Conservation (phyloP, 495 filamentous ascomycete species). For the Penicillium cosmopolitanum region DNA sequence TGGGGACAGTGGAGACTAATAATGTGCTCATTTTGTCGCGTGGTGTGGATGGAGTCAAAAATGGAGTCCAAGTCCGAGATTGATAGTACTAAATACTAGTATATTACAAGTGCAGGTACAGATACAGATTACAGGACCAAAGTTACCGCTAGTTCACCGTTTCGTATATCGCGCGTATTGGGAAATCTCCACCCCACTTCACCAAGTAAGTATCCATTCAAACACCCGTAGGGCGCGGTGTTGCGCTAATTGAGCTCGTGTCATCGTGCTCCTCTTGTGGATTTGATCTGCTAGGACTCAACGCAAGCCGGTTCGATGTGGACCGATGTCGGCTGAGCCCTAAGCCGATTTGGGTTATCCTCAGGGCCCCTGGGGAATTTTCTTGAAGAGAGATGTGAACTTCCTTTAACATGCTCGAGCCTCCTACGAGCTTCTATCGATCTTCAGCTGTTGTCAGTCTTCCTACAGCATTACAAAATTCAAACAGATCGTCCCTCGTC, state of each 20-base stretch:
- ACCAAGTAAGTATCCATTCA: neutral
- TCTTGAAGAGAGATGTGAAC: neutral
- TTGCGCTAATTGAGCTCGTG: neutral
- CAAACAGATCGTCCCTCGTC: neutral
- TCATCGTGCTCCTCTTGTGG: neutral
- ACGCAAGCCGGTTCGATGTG: slow-evolving; percentile 5
- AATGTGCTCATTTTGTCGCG: neutral
- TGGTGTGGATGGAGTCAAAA: neutral
- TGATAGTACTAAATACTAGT: neutral
- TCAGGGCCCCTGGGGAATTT: slow-evolving; percentile 2
- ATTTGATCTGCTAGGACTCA: slow-evolving; percentile 3
- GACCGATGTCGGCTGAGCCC: slow-evolving; percentile 16
- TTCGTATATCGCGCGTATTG: neutral
- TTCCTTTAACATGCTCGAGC: neutral
- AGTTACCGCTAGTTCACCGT: neutral
- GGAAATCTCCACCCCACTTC: neutral
- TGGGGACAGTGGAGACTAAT: neutral
- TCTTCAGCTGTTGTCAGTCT: neutral
- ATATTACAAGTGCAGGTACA: neutral
- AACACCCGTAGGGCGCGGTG: neutral
- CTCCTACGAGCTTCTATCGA: neutral
- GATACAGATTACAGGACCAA: neutral
- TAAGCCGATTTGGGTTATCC: slow-evolving; percentile 4
- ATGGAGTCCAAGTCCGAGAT: neutral
- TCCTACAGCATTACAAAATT: neutral